Base-by-base conservation (phyloP, 306 rosid species). In the Mimosa bimucronata region DNA sequence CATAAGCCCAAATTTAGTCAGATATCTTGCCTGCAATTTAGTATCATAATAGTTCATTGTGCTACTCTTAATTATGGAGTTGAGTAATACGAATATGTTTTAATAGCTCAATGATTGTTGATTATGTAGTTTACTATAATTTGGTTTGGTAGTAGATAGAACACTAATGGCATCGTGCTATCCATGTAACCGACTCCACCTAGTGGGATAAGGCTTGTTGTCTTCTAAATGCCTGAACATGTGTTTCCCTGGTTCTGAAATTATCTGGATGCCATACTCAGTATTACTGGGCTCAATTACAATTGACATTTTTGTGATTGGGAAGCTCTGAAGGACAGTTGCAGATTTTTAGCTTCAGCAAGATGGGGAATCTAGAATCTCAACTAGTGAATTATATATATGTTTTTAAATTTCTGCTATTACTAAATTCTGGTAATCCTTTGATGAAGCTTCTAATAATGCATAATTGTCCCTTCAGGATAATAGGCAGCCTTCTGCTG, bases 391-490 rank as follows among this genome's bases (percentile, higher is more conserved):
- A 48, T 5, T 48, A 13, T 13, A 45, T 45, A 45, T 2, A 34
- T 34, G 2, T 34, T 34, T 2, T 34, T 34, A 1, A 45, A 45
- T 13, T 13, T 45, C 34, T 71, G 25, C 71, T 7, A 73, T 42
- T 44, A 26, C 40, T 15, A 40, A 37, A 30, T 66, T 73, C 61
- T 71, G 29, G 9, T 60, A 80, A 42, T 90, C 31, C 71, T 66
- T 50, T 16, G 18, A 62, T 30, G 18, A 60, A 74, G 19, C 66
- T 69, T 68, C 21, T 37, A 38, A 69, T 37, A 38, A 69, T 66
- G 29, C 23, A 12, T 50, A 67, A 52, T 28, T 19, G 6, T 71
- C 38, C 80, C 75, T 70, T 77, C 66, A 86, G 83, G 85, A 66
- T 46, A 72, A 29, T 31, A 78, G 58, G 30, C 77, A 80, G 19